Percentiles rank a stretch among this genome's conserved stretches.
phyloP scores from a whole-genome alignment of 1,284 basidiomycete species.

The Malassezia caprae region DNA sequence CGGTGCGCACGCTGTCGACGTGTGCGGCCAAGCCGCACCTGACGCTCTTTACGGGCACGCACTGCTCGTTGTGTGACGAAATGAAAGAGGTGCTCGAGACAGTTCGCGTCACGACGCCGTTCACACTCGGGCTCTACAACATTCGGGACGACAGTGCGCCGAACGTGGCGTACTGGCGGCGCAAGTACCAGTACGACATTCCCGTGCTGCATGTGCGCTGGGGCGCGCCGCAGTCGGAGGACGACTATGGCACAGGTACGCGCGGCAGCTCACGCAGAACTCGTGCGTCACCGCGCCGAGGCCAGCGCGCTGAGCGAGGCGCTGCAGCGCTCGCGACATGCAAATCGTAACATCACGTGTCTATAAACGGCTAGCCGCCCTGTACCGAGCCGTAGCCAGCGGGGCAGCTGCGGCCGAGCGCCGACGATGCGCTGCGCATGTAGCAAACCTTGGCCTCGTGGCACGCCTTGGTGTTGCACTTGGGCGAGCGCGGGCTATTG shows the following conservation, averaged over 20 bases:
- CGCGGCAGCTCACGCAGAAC: background rate
- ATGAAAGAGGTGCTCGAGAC: conserved; percentile 26
- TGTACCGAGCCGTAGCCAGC: conserved; percentile 63
- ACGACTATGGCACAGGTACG: conserved; percentile 10
- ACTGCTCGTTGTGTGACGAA: conserved; percentile 42
- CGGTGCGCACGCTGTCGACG: background rate
- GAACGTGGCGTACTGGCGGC: conserved; percentile 34
- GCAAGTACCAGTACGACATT: conserved; percentile 46
- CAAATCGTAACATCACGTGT: background rate
- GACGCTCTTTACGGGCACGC: conserved; percentile 39
- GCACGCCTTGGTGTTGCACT: conserved; percentile 58
- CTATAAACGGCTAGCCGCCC: background rate
- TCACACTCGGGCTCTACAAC: conserved; percentile 33
- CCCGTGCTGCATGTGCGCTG: conserved; percentile 35
- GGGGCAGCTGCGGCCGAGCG: conserved; percentile 57
- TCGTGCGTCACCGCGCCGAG: conserved; percentile 14
- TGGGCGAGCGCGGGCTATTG: conserved; percentile 53
- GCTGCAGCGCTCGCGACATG: background rate
- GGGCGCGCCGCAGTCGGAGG: background rate
- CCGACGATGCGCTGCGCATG: conserved; percentile 60
- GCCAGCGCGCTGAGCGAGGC: background rate
- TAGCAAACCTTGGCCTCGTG: conserved; percentile 65
- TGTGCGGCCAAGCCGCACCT: conserved; percentile 13
- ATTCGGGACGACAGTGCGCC: conserved; percentile 35
- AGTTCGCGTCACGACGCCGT: conserved; percentile 17